phyloP scores from a whole-genome alignment of 306 rosid species.

The Prunus fruticosa region DNA sequence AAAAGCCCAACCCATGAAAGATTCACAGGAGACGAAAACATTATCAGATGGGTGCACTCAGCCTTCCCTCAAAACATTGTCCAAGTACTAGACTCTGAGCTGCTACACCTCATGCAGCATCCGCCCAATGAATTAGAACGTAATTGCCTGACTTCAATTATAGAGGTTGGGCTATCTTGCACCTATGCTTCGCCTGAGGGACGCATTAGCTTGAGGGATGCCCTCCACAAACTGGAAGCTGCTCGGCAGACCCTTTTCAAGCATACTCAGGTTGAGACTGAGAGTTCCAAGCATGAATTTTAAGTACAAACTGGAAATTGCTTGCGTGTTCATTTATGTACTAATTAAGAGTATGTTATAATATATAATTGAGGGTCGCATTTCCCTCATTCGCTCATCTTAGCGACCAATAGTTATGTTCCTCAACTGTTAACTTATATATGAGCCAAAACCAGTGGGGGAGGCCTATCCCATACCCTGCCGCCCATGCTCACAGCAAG shows the following conservation, averaged over 20 bases:
- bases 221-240: conserved; percentile 38
- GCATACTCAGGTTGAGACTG: background rate
- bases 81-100: conserved; percentile 43
- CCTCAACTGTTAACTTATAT: no score
- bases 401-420: no score
- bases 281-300: background rate
- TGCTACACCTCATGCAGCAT: conserved; percentile 12
- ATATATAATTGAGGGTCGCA: no score
- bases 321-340: background rate
- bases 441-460: no score
- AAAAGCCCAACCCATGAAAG: conserved; percentile 56
- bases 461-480: no score
- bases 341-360: background rate
- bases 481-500: no score
- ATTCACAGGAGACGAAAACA: conserved; percentile 44
- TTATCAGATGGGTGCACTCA: conserved; percentile 55
- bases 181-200: conserved; percentile 35
- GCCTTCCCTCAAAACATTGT: conserved; percentile 30
- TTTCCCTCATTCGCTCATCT: no score
- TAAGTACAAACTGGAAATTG: background rate
- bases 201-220: conserved; percentile 52
- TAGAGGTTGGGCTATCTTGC: conserved; percentile 55
- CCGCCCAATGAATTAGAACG: conserved; percentile 9
- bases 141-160: conserved; percentile 37
- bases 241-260: conserved; percentile 37